Evolutionary conservation across 257 asterid species (phyloP).

Genomic region (Solanum pinnatisectum): DNA sequence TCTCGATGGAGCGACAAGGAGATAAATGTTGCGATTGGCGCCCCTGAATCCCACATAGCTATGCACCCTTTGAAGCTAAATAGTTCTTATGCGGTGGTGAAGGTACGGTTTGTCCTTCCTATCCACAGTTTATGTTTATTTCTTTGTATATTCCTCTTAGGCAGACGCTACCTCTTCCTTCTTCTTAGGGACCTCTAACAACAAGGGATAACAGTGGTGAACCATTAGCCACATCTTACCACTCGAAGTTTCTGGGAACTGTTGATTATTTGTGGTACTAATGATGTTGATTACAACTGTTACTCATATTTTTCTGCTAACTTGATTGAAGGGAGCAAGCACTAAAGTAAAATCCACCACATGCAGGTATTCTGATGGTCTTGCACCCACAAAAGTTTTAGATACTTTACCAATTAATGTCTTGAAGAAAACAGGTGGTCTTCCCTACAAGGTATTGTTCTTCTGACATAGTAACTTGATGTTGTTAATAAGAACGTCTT

Average conservation of each 20-base stretch:
- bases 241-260: constrained; percentile 34
- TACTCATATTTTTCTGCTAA: neutral
- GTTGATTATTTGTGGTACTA: constrained; percentile 34
- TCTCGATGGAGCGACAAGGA: constrained; percentile 27
- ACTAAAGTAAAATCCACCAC: neutral
- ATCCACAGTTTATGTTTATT: neutral
- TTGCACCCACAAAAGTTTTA: constrained; percentile 27
- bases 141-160: neutral
- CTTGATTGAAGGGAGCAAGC: neutral
- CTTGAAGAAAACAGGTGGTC: constrained; percentile 24
- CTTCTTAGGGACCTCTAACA: constrained; percentile 12
- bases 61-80: constrained; percentile 20
- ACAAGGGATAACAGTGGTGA: constrained; percentile 21
- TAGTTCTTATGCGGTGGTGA: constrained; percentile 28
- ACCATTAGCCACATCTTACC: constrained; percentile 35
- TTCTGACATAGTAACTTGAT: neutral
- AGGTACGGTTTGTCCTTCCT: constrained; percentile 3
- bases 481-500: neutral
- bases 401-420: constrained; percentile 21
- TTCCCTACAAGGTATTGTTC: constrained; percentile 21
- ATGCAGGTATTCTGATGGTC: constrained; percentile 25
- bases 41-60: constrained; percentile 9
- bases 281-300: neutral
- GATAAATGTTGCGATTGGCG: constrained; percentile 20
- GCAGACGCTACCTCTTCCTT: neutral